phyloP scores from a whole-genome alignment of 768 basidiomycete species.

The Neoboletus brunneissimus region DNA sequence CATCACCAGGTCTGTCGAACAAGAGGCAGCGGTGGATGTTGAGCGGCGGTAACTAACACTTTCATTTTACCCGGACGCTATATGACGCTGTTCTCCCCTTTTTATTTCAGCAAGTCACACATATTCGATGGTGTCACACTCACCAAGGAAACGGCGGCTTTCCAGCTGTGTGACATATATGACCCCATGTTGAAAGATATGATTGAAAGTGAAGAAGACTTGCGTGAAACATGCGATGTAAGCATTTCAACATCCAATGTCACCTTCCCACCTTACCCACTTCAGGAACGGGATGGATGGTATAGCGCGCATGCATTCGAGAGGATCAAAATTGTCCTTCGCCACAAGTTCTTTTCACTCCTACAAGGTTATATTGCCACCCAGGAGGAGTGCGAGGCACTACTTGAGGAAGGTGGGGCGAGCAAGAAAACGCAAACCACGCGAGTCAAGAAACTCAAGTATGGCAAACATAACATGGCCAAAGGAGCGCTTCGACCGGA shows the following conservation, averaged over 20 bases:
- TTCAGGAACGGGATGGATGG: conserved; percentile 86
- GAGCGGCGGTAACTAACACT: conserved; percentile 30
- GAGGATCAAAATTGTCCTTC: conserved; percentile 78
- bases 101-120: conserved; percentile 57
- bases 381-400: conserved; percentile 67
- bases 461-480: conserved; percentile 85
- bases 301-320: conserved; percentile 74
- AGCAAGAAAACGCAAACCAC: conserved; percentile 35
- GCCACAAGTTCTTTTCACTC: conserved; percentile 82
- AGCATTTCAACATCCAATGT: conserved; percentile 28
- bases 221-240: conserved; percentile 74
- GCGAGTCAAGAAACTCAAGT: conserved; percentile 51
- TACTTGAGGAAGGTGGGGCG: conserved; percentile 43
- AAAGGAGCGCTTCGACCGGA: conserved; percentile 80
- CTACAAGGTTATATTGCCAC: conserved; percentile 69
- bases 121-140: conserved; percentile 84
- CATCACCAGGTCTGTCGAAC: conserved; percentile 31
- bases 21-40: conserved; percentile 31
- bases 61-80: neutral
- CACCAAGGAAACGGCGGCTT: conserved; percentile 85
- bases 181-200: conserved; percentile 82
- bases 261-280: neutral
- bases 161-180: conserved; percentile 89
- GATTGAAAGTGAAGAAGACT: conserved; percentile 69
- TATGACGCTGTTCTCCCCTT: neutral